A percentile compares a stretch with the other conserved stretches of the same genome.
Evolutionary conservation across 2,329 filamentous ascomycete genomes (phyloP).

Genomic region (Ophiocordyceps camponoti-floridani): DNA sequence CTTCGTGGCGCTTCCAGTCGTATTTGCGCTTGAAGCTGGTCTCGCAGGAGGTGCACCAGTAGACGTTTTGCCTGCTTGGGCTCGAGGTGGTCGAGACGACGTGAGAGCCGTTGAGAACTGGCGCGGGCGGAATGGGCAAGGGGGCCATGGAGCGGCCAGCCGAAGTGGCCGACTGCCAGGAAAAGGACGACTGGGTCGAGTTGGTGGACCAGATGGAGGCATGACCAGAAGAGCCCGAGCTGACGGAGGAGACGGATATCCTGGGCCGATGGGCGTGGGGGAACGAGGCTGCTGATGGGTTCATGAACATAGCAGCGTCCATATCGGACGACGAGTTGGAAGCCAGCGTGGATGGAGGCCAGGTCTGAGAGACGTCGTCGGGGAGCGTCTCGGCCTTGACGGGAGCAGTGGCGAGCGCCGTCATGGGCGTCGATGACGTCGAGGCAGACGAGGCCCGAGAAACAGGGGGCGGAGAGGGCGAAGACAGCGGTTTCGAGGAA

Average conservation of each 20-base stretch:
- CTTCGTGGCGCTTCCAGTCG: conserved; percentile 53
- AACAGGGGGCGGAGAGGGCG: conserved; percentile 4
- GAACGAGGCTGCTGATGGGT: conserved; percentile 16
- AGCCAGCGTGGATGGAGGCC: conserved; percentile 2
- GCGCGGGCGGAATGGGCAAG: conserved; percentile 16
- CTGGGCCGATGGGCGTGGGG: conserved; percentile 19
- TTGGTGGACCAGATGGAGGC: conserved; percentile 26
- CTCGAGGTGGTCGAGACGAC: conserved; percentile 11
- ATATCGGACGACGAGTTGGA: conserved; percentile 3
- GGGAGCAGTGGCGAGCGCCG: conserved; percentile 8
- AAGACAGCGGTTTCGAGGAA: conserved; percentile 4
- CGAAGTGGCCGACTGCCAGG: conserved; percentile 18
- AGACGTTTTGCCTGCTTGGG: conserved; percentile 25
- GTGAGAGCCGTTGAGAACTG: conserved; percentile 15
- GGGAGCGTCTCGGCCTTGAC: conserved; percentile 13
- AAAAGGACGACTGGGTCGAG: conserved; percentile 20
- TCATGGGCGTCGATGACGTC: conserved; percentile 2
- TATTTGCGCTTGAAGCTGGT: conserved; percentile 51
- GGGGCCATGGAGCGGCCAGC: conserved; percentile 17
- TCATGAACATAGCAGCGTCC: conserved; percentile 14
- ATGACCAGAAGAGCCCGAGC: conserved; percentile 29
- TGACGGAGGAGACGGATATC: conserved; percentile 30
- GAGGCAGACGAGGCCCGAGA: not conserved
- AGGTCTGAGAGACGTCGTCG: conserved; percentile 11
- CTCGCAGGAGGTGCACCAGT: conserved; percentile 41